Evolutionary conservation across 768 basidiomycete genomes (phyloP).

Genomic region (Peribolospora baueri): DNA sequence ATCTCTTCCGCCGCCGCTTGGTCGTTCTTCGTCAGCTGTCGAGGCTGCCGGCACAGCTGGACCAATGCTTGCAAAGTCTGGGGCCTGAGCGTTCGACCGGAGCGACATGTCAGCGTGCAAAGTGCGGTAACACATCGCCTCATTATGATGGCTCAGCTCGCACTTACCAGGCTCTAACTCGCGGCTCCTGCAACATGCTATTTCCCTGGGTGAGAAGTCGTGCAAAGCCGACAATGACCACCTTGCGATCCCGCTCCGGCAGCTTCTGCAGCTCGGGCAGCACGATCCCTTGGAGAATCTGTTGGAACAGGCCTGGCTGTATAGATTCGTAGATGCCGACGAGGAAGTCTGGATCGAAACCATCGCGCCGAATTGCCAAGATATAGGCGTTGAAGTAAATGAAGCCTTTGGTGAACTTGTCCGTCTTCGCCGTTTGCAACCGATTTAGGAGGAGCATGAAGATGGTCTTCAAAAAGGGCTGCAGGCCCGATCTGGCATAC

Average conservation of each 20-base stretch:
- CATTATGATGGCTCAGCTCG: constrained; percentile 10
- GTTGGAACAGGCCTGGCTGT: constrained; percentile 52
- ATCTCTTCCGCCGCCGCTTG: constrained; percentile 24
- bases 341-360: constrained; percentile 52
- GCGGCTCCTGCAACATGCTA: constrained; percentile 41
- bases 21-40: constrained; percentile 28
- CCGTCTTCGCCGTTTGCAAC: constrained; percentile 68
- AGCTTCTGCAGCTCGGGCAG: constrained; percentile 58
- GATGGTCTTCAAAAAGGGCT: constrained; percentile 44
- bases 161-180: constrained; percentile 36
- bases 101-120: neutral
- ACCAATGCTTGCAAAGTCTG: constrained; percentile 40
- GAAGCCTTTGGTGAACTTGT: constrained; percentile 62
- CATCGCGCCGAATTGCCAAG: constrained; percentile 48
- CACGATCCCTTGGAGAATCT: constrained; percentile 50
- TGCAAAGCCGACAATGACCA: constrained; percentile 55
- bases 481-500: constrained; percentile 32
- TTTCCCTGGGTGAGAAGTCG: constrained; percentile 50
- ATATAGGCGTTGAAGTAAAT: constrained; percentile 50
- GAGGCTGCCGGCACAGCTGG: constrained; percentile 52
- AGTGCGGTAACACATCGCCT: neutral
- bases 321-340: constrained; percentile 57
- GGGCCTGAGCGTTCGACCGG: constrained; percentile 30
- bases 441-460: constrained; percentile 56
- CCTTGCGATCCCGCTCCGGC: constrained; percentile 58